Conservation (phyloP, 2,329 filamentous ascomycete genomes). For the Ramularia endophylla region DNA sequence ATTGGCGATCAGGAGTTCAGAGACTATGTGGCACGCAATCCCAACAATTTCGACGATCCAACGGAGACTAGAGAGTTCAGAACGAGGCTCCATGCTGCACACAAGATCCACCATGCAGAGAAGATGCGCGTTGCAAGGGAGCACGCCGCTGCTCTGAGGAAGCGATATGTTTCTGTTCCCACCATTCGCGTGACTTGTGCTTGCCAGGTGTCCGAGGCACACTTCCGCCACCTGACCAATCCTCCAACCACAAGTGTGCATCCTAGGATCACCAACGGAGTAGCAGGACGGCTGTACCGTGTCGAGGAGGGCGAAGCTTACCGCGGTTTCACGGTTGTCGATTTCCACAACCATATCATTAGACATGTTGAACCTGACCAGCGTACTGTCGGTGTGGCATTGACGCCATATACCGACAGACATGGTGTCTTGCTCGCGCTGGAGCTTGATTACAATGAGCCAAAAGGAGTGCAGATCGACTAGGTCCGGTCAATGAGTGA, state of each 20-base stretch:
- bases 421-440: constrained; percentile 16
- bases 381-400: constrained; percentile 25
- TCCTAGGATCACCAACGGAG: no score
- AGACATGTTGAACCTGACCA: constrained; percentile 20
- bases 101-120: constrained; percentile 6
- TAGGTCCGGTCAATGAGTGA: no score
- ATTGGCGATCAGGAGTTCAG: constrained; percentile 14
- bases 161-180: constrained; percentile 8
- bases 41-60: constrained; percentile 6
- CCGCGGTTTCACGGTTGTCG: constrained; percentile 24
- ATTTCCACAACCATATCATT: constrained; percentile 20
- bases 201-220: constrained; percentile 24
- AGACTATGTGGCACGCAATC: constrained; percentile 10
- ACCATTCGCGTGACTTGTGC: constrained; percentile 25
- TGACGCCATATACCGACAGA: constrained; percentile 25
- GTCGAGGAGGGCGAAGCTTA: constrained; percentile 23
- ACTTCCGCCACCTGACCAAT: constrained; percentile 24
- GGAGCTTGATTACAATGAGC: constrained; percentile 18
- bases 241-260: not conserved
- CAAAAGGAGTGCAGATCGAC: constrained; percentile 4
- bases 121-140: no score
- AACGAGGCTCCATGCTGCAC: constrained; percentile 15
- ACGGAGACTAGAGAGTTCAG: constrained; percentile 12
- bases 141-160: no score
- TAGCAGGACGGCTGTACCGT: constrained; percentile 8